phyloP scores from a whole-genome alignment of 2,329 filamentous ascomycete genomes.

The Aspergillus novofumigatus region DNA sequence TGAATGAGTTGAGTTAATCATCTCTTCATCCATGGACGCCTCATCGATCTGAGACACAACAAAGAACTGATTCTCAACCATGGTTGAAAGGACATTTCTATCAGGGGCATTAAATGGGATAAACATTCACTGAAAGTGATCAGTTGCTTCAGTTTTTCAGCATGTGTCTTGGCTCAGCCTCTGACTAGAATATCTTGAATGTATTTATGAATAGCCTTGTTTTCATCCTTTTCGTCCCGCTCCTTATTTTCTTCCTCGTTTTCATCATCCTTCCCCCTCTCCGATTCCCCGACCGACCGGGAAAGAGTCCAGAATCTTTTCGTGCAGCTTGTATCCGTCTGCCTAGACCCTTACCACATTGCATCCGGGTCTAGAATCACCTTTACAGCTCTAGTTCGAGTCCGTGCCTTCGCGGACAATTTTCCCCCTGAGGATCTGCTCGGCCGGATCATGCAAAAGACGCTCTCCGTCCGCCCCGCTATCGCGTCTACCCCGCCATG shows the following conservation, averaged over 20 bases:
- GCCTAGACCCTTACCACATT: background rate
- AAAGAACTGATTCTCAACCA: background rate
- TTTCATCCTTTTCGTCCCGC: background rate
- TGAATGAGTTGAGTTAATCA: background rate
- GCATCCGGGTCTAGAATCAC: background rate
- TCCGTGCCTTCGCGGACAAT: background rate
- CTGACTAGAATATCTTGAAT: background rate
- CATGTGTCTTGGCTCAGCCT: background rate
- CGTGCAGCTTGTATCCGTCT: background rate
- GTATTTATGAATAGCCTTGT: background rate
- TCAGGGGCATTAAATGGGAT: background rate
- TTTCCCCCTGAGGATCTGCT: background rate
- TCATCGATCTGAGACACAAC: background rate
- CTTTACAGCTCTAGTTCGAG: background rate
- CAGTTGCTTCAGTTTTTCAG: background rate
- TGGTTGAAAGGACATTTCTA: background rate
- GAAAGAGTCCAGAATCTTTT: background rate
- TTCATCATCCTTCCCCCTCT: background rate
- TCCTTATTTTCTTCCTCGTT: background rate
- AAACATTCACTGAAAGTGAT: background rate
- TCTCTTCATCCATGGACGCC: background rate
- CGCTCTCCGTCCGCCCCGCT: conserved; percentile 19
- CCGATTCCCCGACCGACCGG: background rate
- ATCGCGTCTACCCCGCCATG: conserved; percentile 36
- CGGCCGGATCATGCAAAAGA: conserved; percentile 29